Evolutionary conservation across 805 yeast species (phyloP).

Genomic region (Ogataea paradorogensis): DNA sequence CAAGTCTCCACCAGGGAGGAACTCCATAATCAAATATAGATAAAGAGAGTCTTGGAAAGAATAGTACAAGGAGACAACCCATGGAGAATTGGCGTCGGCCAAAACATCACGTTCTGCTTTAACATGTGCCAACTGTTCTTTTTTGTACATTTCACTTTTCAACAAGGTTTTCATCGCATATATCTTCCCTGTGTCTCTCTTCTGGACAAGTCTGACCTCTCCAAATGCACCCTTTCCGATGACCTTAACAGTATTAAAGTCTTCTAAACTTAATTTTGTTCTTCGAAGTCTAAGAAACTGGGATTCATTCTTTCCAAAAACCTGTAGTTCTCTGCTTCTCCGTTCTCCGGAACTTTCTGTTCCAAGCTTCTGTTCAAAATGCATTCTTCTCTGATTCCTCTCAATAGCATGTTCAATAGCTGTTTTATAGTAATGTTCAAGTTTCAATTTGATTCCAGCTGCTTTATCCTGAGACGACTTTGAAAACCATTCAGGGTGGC

Average conservation of each 20-base stretch:
- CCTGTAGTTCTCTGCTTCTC: slow-evolving; percentile 73
- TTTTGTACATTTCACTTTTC: slow-evolving; percentile 90
- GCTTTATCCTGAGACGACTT: slow-evolving; percentile 78
- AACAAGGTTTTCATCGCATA: slow-evolving; percentile 92
- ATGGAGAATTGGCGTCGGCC: slow-evolving; percentile 84
- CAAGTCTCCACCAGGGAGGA: slow-evolving; percentile 78
- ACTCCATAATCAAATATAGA: slow-evolving; percentile 77
- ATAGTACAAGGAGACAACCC: slow-evolving; percentile 82
- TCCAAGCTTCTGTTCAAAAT: slow-evolving; percentile 69
- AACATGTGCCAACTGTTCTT: slow-evolving; percentile 92
- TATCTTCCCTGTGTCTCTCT: slow-evolving; percentile 85
- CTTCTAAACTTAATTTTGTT: slow-evolving; percentile 78
- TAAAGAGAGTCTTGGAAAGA: slow-evolving; percentile 79
- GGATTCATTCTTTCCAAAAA: slow-evolving; percentile 85
- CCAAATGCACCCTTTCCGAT: slow-evolving; percentile 98
- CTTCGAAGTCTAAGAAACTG: slow-evolving; percentile 81
- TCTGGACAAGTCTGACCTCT: slow-evolving; percentile 92
- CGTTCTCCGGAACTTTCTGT: slow-evolving; percentile 82
- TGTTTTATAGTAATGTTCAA: slow-evolving; percentile 83
- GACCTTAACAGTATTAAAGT: slow-evolving; percentile 84
- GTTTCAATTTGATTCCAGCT: slow-evolving; percentile 73
- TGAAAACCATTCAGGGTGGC: slow-evolving; percentile 79
- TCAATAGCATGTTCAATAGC: slow-evolving; percentile 91
- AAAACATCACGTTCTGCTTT: slow-evolving; percentile 94
- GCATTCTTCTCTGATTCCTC: slow-evolving; percentile 87